Evolutionary conservation across 768 basidiomycete species (phyloP).

Genomic region (Amylocystis lapponica): DNA sequence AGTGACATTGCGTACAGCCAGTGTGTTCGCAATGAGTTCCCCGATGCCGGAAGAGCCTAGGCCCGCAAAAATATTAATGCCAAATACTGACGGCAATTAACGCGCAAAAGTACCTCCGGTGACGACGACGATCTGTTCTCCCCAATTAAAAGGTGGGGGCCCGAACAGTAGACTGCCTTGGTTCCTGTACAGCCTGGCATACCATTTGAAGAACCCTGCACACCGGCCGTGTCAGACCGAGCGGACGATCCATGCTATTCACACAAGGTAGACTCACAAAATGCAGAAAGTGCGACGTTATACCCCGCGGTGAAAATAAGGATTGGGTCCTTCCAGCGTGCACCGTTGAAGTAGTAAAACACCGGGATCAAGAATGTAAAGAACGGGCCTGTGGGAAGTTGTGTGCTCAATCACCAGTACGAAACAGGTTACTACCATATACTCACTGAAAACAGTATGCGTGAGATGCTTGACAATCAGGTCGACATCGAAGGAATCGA

Average conservation of each 20-base stretch:
- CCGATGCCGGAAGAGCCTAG: constrained; percentile 87
- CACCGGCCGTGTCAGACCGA: background rate
- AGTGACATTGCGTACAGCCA: constrained; percentile 74
- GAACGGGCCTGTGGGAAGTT: constrained; percentile 65
- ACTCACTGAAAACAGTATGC: constrained; percentile 75
- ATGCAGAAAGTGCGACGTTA: constrained; percentile 50
- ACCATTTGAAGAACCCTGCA: constrained; percentile 65
- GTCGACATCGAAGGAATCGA: constrained; percentile 73
- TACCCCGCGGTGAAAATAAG: constrained; percentile 51
- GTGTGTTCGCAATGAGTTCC: constrained; percentile 79
- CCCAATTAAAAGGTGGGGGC: constrained; percentile 70
- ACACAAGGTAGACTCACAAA: constrained; percentile 50
- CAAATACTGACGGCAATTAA: background rate
- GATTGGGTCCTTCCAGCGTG: constrained; percentile 41
- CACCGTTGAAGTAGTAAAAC: constrained; percentile 71
- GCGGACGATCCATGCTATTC: background rate
- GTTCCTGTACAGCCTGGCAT: constrained; percentile 69
- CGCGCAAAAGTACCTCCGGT: constrained; percentile 71
- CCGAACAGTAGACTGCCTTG: constrained; percentile 60
- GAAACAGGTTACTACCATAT: background rate
- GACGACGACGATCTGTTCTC: constrained; percentile 81
- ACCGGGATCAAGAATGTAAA: constrained; percentile 77
- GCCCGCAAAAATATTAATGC: background rate
- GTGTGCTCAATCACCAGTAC: background rate
- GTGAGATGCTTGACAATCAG: constrained; percentile 71